Conservation (phyloP, 1,284 basidiomycete genomes). For the Irpex sp. region DNA sequence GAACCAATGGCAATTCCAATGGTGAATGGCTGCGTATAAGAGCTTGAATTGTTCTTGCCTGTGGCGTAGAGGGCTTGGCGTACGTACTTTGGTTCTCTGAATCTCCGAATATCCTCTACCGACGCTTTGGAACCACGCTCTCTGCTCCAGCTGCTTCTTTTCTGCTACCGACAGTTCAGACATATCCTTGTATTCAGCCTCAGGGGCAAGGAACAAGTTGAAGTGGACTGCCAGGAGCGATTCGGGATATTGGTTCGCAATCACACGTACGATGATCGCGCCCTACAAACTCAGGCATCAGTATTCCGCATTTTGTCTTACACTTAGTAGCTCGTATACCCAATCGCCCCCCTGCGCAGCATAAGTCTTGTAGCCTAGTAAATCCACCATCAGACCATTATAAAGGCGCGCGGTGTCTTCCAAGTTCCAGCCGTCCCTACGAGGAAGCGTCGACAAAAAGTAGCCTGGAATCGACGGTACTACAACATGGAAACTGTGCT, state of each 20-base stretch:
- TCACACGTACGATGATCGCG: background rate
- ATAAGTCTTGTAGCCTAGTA: slow-evolving; percentile 14
- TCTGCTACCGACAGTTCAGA: background rate
- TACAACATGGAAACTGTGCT: slow-evolving; percentile 15
- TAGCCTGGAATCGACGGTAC: slow-evolving; percentile 18
- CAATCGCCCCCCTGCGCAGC: slow-evolving; percentile 15
- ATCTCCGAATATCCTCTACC: slow-evolving; percentile 2
- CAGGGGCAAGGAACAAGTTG: background rate
- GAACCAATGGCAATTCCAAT: slow-evolving; percentile 9
- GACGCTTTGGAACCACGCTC: background rate
- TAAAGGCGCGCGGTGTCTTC: slow-evolving; percentile 15
- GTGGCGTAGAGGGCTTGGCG: background rate
- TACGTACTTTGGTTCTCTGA: slow-evolving; percentile 5
- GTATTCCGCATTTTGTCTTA: too few relatives aligned
- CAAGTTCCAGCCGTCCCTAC: slow-evolving; percentile 10
- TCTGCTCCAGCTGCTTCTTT: slow-evolving; percentile 1
- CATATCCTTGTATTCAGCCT: background rate
- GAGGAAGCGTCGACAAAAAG: slow-evolving; percentile 15
- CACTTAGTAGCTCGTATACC: background rate
- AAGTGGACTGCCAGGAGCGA: background rate
- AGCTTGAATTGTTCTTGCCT: too few relatives aligned
- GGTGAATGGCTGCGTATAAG: slow-evolving; percentile 9
- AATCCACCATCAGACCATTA: slow-evolving; percentile 14
- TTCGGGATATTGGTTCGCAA: background rate
- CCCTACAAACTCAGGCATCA: background rate